These are phyloP conservation scores for Conticribra weissflogii DNA, from an alignment of 108 stramenopile species.

Conservation along the genomic window DNA sequence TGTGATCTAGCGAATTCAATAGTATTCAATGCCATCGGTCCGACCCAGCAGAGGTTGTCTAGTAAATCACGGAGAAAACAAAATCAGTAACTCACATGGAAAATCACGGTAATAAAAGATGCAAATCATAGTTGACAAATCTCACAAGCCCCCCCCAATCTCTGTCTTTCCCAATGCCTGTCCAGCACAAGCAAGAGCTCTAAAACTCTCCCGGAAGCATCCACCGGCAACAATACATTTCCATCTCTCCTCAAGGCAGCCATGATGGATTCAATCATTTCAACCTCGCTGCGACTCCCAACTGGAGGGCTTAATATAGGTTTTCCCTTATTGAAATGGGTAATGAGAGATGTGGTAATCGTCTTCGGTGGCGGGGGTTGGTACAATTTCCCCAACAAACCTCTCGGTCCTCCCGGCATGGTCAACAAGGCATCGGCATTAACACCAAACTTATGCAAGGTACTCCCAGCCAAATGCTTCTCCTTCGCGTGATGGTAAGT, in stretches of 20 bases:
- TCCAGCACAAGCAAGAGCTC: slow-evolving; percentile 85
- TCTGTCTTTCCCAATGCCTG: slow-evolving; percentile 84
- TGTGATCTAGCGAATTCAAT: slow-evolving; percentile 88
- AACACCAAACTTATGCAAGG: slow-evolving; percentile 73
- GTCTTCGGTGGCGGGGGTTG: slow-evolving; percentile 34
- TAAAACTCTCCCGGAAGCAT: slow-evolving; percentile 87
- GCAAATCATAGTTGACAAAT: not conserved
- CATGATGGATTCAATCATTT: slow-evolving; percentile 74
- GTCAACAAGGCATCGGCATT: slow-evolving; percentile 83
- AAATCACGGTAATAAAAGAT: not conserved
- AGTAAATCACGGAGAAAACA: not conserved
- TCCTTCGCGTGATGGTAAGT: slow-evolving; percentile 87
- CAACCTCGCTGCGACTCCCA: slow-evolving; percentile 54
- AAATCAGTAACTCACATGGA: no score
- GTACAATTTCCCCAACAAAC: slow-evolving; percentile 61
- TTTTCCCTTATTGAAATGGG: slow-evolving; percentile 41
- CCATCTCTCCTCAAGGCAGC: slow-evolving; percentile 87
- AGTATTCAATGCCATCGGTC: slow-evolving; percentile 86
- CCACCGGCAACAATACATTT: slow-evolving; percentile 91
- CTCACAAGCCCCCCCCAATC: slow-evolving; percentile 55
- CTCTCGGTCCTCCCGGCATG: slow-evolving; percentile 73
- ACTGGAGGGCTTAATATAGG: slow-evolving; percentile 46
- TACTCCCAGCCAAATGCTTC: slow-evolving; percentile 78
- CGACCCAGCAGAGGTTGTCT: slow-evolving; percentile 89
- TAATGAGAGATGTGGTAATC: not conserved